phyloP scores from a whole-genome alignment of 495 filamentous ascomycete species.

The Trichoderma gamsii region DNA sequence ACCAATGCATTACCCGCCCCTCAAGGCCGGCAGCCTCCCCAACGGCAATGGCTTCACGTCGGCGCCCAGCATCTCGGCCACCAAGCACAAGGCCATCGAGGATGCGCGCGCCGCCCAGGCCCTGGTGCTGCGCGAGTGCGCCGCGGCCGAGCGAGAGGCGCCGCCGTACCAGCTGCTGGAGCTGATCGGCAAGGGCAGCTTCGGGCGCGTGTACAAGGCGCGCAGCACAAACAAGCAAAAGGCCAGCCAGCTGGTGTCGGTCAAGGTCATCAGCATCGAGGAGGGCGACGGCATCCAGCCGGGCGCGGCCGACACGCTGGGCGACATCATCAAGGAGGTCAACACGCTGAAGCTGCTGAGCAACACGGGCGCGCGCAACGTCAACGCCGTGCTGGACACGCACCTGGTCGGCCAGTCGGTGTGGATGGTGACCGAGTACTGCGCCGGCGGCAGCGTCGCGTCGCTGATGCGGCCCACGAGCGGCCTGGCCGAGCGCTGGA shows the following conservation, averaged over 20 bases:
- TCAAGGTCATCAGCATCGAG: conserved; percentile 94
- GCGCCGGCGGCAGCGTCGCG: conserved; percentile 88
- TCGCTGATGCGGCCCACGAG: conserved; percentile 65
- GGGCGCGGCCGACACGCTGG: conserved; percentile 71
- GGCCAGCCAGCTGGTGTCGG: conserved; percentile 63
- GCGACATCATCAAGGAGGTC: conserved; percentile 83
- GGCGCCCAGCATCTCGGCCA: conserved; percentile 29
- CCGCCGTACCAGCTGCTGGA: conserved; percentile 73
- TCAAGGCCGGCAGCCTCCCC: conserved; percentile 8
- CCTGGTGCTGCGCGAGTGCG: conserved; percentile 42
- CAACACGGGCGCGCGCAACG: conserved; percentile 77
- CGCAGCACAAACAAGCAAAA: conserved; percentile 38
- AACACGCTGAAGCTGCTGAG: conserved; percentile 76
- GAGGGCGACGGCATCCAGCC: conserved; percentile 71
- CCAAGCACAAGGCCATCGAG: conserved; percentile 46
- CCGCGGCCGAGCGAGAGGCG: conserved; percentile 38
- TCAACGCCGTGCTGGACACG: conserved; percentile 84
- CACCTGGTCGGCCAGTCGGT: conserved; percentile 79
- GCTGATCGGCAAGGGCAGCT: conserved; percentile 91
- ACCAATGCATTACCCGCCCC: neutral
- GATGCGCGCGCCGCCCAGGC: conserved; percentile 52
- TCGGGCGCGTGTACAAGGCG: conserved; percentile 88
- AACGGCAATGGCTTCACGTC: conserved; percentile 3
- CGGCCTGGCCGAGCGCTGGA: conserved; percentile 80
- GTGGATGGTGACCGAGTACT: conserved; percentile 96